Evolutionary conservation across 2,329 filamentous ascomycete species (phyloP).

Genomic region (Monosporascus sp.): DNA sequence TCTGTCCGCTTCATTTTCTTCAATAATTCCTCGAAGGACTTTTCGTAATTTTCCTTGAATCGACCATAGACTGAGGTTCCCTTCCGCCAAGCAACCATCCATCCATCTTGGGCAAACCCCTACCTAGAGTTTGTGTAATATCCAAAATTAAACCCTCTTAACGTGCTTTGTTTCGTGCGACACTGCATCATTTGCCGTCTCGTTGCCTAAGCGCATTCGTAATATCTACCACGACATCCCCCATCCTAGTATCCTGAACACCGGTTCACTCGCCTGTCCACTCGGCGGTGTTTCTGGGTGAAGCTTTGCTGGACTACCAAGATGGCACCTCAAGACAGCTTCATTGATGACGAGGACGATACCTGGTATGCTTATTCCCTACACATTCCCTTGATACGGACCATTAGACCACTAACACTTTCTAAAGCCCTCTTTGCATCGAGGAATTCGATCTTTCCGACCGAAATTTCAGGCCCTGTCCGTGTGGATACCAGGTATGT

Average conservation of each 20-base stretch:
- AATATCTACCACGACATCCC: neutral
- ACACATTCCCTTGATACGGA: conserved; percentile 3
- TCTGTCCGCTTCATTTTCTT: neutral
- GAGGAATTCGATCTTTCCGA: conserved; percentile 98
- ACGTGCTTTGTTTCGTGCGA: neutral
- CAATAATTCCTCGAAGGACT: neutral
- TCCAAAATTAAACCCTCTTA: neutral
- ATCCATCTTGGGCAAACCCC: too few species aligned
- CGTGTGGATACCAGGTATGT: conserved; percentile 92
- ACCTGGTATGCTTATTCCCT: conserved; percentile 48
- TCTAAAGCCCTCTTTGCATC: conserved; percentile 82
- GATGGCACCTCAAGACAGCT: conserved; percentile 65
- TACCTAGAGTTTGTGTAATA: neutral
- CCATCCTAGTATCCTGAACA: neutral
- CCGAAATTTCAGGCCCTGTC: conserved; percentile 93
- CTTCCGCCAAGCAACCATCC: too few species aligned
- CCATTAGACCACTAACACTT: conserved; percentile 17
- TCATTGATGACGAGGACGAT: conserved; percentile 68
- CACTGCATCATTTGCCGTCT: neutral
- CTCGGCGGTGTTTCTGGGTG: neutral
- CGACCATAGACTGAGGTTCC: neutral
- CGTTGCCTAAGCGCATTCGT: neutral
- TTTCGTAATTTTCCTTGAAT: neutral
- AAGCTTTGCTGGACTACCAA: conserved; percentile 13
- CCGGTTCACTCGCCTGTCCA: neutral